phyloP scores from a whole-genome alignment of 257 asterid species.

The Lantana camara region DNA sequence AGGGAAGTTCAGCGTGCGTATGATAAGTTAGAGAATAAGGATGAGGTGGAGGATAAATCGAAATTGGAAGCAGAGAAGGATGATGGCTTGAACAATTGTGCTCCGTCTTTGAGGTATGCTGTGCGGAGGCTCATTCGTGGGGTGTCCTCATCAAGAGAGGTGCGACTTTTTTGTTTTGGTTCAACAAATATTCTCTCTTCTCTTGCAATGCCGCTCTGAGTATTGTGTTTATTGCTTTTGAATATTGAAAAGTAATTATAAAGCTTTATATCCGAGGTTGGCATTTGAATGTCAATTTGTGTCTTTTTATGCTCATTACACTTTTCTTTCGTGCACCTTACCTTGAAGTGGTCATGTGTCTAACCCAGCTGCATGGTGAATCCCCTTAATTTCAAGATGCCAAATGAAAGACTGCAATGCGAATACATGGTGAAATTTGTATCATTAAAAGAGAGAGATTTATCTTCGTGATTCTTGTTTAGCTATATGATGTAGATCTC shows the following conservation, averaged over 20 bases:
- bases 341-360: not conserved
- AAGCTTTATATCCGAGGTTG: not conserved
- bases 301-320: not conserved
- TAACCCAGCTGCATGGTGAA: not conserved
- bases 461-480: not conserved
- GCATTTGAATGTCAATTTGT: not conserved
- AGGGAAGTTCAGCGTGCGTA: slow-evolving; percentile 73
- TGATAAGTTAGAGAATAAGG: slow-evolving; percentile 80
- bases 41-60: slow-evolving; percentile 62
- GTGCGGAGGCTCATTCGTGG: slow-evolving; percentile 96
- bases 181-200: not conserved
- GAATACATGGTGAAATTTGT: not conserved
- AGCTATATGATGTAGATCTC: not conserved
- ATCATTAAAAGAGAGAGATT: not conserved
- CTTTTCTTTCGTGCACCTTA: not conserved
- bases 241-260: not conserved
- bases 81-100: slow-evolving; percentile 90
- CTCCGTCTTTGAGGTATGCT: slow-evolving; percentile 95
- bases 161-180: slow-evolving; percentile 23
- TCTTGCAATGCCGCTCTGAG: not conserved
- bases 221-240: slow-evolving; percentile 6
- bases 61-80: slow-evolving; percentile 92
- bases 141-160: slow-evolving; percentile 97
- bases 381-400: not conserved
- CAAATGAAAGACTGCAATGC: not conserved